These are phyloP conservation scores for Ceratocystis cubensis DNA, from an alignment of 2,329 filamentous ascomycete species.

Conservation along the genomic window DNA sequence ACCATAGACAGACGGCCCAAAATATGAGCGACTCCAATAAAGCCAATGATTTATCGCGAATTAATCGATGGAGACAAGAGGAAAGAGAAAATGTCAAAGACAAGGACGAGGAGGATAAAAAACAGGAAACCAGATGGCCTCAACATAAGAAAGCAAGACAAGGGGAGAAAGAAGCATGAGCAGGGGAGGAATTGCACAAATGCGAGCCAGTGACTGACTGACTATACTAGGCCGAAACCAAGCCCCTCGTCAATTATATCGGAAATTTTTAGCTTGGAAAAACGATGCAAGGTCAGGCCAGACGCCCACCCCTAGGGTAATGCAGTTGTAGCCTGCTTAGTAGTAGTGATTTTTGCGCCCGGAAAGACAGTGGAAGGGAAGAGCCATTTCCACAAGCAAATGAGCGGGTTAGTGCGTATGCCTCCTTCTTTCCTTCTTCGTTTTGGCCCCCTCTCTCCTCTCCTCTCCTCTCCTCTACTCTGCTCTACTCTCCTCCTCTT, in stretches of 20 bases:
- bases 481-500: background rate
- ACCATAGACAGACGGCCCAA: background rate
- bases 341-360: background rate
- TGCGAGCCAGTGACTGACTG: no score
- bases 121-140: conserved; percentile 3
- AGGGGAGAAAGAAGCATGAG: background rate
- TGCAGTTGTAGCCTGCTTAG: background rate
- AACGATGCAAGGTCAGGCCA: background rate
- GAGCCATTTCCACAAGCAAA: background rate
- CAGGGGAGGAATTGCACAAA: conserved; percentile 3
- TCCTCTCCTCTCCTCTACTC: background rate
- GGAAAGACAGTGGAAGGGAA: background rate
- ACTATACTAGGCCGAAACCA: background rate
- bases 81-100: background rate
- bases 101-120: background rate
- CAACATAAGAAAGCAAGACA: background rate
- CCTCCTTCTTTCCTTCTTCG: background rate
- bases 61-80: background rate
- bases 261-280: conserved; percentile 1
- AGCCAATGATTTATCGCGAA: background rate
- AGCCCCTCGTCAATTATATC: background rate
- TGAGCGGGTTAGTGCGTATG: background rate
- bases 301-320: background rate
- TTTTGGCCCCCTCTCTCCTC: background rate
- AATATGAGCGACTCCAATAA: background rate